Evolutionary conservation across 371 early-diverging fungal genomes (phyloP), one percentile per base, ranked within the genome.

Genomic region (Lichtheimia hyalospora): DNA sequence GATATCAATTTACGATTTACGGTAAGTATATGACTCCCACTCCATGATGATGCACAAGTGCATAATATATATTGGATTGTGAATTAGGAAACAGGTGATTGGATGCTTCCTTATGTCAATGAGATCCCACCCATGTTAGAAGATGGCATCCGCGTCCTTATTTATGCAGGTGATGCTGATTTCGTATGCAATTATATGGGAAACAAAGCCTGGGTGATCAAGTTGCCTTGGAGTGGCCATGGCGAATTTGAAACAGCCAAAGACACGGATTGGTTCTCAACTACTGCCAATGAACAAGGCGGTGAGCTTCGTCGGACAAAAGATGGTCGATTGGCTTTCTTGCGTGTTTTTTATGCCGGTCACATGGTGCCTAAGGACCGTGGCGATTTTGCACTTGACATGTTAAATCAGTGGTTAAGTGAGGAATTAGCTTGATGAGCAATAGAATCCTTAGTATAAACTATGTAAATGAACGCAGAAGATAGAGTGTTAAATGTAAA

Each of bases 101-200:
- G 91, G 90, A 94, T 94, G 93, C 83, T 81, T 54, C 94, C 96
- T 12, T 95, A 87, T 69, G 90, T 90, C 58, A 62, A 66, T 21
- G 76, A 84, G 63, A 67, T 97, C 0, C 91, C 95, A 5, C 79
- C 75, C 5, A 72, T 96, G 50, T 84, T 97, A 10, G 56, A 55
- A 50, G 91, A 92, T 56, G 91, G 89, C 46, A 82, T 96, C 66
- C 78, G 84, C 15, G 83, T 96, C 10, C 73, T 97, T 60, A 73
- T 97, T 54, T 97, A 96, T 74, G 92, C 94, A 60, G 97, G 97
- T 53, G 86, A 91, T 64, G 90, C 90, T 5, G 92, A 92, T 67
- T 91, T 82, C 63, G 89, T 91, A 53, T 92, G 94, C 82, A 93
- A 93, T 74, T 95, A 94, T 94, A 87, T 91, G 68, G 96, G 96